These are phyloP conservation scores for Pseudopithomyces maydicus DNA, from an alignment of 2,329 filamentous ascomycete genomes.

Conservation along the genomic window DNA sequence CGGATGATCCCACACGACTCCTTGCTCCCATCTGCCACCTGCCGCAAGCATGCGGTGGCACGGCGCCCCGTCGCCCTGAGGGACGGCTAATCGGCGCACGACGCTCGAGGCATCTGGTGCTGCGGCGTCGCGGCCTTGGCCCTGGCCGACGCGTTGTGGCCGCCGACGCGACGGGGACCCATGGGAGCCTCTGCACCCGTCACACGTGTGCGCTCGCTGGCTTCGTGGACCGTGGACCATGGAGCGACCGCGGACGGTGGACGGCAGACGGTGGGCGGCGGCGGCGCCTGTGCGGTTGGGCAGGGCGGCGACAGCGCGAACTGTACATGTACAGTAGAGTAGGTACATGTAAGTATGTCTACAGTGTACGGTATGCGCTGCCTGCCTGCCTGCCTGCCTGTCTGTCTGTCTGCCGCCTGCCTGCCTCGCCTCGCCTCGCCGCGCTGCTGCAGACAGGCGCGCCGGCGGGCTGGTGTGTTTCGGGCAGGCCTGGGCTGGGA, in stretches of 20 bases:
- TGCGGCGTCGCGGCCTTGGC: too few relatives aligned
- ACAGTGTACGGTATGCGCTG: too few relatives aligned
- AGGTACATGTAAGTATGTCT: too few relatives aligned
- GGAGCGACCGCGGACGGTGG: neutral
- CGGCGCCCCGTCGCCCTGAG: neutral
- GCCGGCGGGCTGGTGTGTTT: neutral
- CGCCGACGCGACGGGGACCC: too few relatives aligned
- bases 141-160: too few relatives aligned
- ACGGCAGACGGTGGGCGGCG: too few relatives aligned
- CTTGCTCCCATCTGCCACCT: conserved; percentile 5
- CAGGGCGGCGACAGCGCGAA: too few relatives aligned
- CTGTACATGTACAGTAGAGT: too few relatives aligned
- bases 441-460: neutral
- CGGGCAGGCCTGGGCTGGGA: neutral
- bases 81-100: conserved; percentile 3
- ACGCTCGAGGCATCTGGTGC: neutral
- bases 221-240: neutral
- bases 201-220: neutral
- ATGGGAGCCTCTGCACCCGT: too few relatives aligned
- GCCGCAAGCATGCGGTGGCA: neutral
- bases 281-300: too few relatives aligned
- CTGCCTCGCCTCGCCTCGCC: neutral
- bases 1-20: conserved; percentile 3
- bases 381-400: too few relatives aligned
- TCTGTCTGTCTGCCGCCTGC: too few relatives aligned